Base-by-base conservation (phyloP, 306 rosid genomes). In the Biancaea sappan region DNA sequence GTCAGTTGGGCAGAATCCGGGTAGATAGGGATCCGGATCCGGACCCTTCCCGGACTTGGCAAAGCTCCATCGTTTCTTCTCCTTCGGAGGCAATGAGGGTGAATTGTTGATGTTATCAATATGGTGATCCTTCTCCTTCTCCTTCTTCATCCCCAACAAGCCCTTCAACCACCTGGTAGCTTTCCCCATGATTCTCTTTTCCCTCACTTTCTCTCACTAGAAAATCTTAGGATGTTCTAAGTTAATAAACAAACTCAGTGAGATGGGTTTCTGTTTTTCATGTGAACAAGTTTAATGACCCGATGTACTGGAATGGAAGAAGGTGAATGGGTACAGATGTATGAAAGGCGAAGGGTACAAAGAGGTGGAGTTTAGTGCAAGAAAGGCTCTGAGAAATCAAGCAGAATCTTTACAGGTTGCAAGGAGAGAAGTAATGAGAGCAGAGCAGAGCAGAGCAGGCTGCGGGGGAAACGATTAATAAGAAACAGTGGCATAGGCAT, bases 41-140 rank as follows among this genome's bases (percentile, higher is more conserved):
- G 81, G 71, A 54, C 82, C 90, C 61, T 79, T 94, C 52, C 78
- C 92, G 16, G 88, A 83, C 76, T 87, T 94, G 4, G 84, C 87
- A 67, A 91, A 94, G 83, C 99, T 90, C 98, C 97, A 90, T 56
- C 98, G 66, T 74, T 81, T 92, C 88, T 84, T 92, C 73, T 90
- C 96, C 53, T 82, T 89, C 71, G 77, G 64, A 32, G 46, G 38
- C 25, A 74, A 29, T 8, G 84, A 60, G 19, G 74, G 81, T 59
- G 84, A 72, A 85, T 65, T 80, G 66, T 71, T 80, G 56, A 16
- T 65, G 63, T 68, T 77, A 24, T 5, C 8, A 37, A 1, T 4
- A 5, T 37, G 43, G 10, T 8, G 46, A 14, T n/a, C n/a, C n/a
- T n/a, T n/a, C n/a, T 86, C 84, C 74, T 82, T 91, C 74, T 87